Evolutionary conservation across 768 basidiomycete genomes (phyloP), one percentile per base, ranked within the genome.

Genomic region (Lactarius hatsudake): DNA sequence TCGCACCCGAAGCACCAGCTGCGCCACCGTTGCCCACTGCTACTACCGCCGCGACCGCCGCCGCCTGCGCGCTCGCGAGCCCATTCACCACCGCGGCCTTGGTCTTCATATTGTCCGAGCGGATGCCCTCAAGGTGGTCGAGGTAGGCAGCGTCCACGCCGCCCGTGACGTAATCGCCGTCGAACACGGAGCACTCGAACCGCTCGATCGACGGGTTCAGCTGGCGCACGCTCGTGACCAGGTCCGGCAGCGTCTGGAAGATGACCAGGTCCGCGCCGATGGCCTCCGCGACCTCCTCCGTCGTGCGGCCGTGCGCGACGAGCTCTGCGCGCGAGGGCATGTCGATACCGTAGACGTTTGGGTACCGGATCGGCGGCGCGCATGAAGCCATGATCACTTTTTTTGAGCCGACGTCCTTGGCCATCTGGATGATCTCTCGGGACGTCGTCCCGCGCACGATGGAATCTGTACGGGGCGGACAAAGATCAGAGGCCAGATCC

Each of bases 361-460:
- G 89, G 75, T 87, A 93, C 86, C 96, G 86, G 72, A 99, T 98
- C 1, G 97, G 94, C 7, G 97, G 97, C 9, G 97, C 94, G 74
- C 97, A 98, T 59, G 94, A 96, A 1, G 97, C 97, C 56, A 98
- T 88, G 69, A 98, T 90, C 73, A 99, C 94, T 72, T 91, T 93
- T 77, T 91, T 94, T 20, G 97, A 96, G 18, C 97, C 97, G 18
- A 97, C 97, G 73, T 99, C 97, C 75, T 96, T 96, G 23, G 96
- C 97, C 96, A 99, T 98, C 76, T 98, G 96, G 30, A 99, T 86
- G 69, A 99, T 99, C 76, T 99, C 97, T 75, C 93, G 96, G 17
- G 96, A 98, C 0, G 97, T 99, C 1, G 97, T 99, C 6, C 97
- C 97, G 30, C 97, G 89, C 26, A 99, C 97, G 71, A 99, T 99